These are phyloP conservation scores for Serendipita indica DNA, from an alignment of 768 basidiomycete species.

Conservation along the genomic window DNA sequence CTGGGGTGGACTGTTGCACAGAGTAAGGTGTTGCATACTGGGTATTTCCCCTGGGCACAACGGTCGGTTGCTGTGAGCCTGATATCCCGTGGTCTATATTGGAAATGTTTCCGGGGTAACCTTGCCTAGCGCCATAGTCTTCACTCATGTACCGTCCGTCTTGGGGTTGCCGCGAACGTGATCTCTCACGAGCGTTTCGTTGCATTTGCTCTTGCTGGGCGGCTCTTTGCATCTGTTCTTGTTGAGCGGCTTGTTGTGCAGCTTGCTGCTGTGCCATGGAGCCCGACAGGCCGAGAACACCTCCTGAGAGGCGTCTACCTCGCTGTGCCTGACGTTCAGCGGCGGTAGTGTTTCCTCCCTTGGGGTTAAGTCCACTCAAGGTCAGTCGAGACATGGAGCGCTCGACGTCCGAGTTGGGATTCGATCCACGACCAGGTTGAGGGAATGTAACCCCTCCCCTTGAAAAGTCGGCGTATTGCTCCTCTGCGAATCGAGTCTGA, in stretches of 20 bases:
- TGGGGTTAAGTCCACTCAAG: not conserved
- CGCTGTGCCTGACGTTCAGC: not conserved
- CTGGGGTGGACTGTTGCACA: no score
- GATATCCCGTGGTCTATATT: no score
- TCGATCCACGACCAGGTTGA: not conserved
- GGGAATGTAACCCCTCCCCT: not conserved
- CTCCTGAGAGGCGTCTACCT: constrained; percentile 2
- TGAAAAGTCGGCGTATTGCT: not conserved
- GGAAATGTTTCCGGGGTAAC: no score
- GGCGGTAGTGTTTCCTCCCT: not conserved
- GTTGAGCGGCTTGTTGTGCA: not conserved
- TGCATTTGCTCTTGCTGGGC: constrained; percentile 2
- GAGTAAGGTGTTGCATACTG: no score
- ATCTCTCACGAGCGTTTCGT: not conserved
- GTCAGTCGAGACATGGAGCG: not conserved
- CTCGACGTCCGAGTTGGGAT: not conserved
- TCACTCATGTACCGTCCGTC: not conserved
- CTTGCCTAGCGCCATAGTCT: not conserved
- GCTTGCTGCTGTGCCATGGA: not conserved
- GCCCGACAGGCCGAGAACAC: not conserved
- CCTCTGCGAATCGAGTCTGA: not conserved
- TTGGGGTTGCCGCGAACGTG: constrained; percentile 2
- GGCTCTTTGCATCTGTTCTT: not conserved
- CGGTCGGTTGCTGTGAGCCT: no score
- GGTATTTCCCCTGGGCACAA: no score